Base-by-base conservation (phyloP, 345 rosid species). In the Bruguiera sexangula region DNA sequence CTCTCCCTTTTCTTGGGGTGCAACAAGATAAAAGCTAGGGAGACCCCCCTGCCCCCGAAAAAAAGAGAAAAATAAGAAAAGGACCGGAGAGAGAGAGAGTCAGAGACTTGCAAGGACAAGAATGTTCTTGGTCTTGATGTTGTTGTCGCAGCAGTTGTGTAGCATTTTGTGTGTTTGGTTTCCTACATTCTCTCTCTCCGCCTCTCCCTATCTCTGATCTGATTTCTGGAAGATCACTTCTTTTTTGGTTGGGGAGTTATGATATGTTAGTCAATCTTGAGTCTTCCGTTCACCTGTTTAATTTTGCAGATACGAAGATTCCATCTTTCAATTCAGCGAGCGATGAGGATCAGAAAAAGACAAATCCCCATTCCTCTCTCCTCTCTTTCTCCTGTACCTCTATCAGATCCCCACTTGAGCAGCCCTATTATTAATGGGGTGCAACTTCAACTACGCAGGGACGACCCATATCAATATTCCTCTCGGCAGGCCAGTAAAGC, bases 311-410 rank as follows among this genome's bases (percentile, higher is more conserved):
- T 24, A 21, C 21, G 22, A 55, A 26, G 21, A 11, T 22, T 55
- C 29, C 29, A 22, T 26, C 29, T 55, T 55, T 55, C 27, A 55
- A 43, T 43, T 43, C 21, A 2, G 21, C 27, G 10, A 52, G 69
- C 75, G 72, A 95, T 95, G 99, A 95, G 99, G 91, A 92, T 92
- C 88, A 87, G 99, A 67, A 95, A 92, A 79, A 85, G 99, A 75
- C 84, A 81, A 76, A 88, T 74, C 16, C 96, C 89, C 30, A 80
- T 88, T 16, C 87, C 98, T 39, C 83, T 89, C 46, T 85, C 96
- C 10, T 84, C 96, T 53, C 86, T 89, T 5, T 85, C 88, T 55
- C 96, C 94, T 29, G 77, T 86, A 8, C 92, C 91, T 62, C 74
- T 88, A 56, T 84, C 95, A 86, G 96, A 90, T 92, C 96, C 87